These are phyloP conservation scores for Dipodascus albidus DNA, from an alignment of 805 yeast species.

Conservation along the genomic window DNA sequence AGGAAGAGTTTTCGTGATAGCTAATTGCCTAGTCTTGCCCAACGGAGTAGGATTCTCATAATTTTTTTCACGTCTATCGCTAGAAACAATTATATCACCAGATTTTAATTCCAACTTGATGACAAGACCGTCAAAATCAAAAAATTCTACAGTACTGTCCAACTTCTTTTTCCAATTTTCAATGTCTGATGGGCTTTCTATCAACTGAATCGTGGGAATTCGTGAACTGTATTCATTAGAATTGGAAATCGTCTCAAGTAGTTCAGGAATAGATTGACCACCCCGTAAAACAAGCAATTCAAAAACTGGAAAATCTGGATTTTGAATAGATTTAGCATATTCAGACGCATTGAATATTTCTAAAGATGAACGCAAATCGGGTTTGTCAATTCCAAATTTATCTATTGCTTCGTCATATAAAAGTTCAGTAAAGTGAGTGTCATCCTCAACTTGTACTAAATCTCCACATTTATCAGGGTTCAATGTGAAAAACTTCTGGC, in stretches of 20 bases:
- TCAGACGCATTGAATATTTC: conserved; percentile 38
- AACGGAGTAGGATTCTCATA: conserved; percentile 95
- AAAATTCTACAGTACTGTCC: conserved; percentile 5
- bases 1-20: conserved; percentile 43
- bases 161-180: conserved; percentile 5
- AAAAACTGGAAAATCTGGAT: conserved; percentile 48
- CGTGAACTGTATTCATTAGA: conserved; percentile 8
- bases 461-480: conserved; percentile 12
- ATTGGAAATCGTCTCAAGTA: conserved; percentile 4
- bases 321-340: conserved; percentile 27
- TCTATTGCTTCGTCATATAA: conserved; percentile 60
- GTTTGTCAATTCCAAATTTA: conserved; percentile 85
- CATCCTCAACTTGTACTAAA: neutral
- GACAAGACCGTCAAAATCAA: conserved; percentile 6
- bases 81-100: conserved; percentile 69
- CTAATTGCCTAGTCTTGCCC: conserved; percentile 72
- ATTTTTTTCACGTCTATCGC: conserved; percentile 57
- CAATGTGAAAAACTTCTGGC: conserved; percentile 23
- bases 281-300: conserved; percentile 60
- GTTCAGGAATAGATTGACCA: conserved; percentile 28
- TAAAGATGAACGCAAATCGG: conserved; percentile 58
- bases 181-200: conserved; percentile 3
- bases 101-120: conserved; percentile 37
- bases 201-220: conserved; percentile 7
- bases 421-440: conserved; percentile 20